Conservation (phyloP, 129 eudicot genomes). For the Lactuca saligna region DNA sequence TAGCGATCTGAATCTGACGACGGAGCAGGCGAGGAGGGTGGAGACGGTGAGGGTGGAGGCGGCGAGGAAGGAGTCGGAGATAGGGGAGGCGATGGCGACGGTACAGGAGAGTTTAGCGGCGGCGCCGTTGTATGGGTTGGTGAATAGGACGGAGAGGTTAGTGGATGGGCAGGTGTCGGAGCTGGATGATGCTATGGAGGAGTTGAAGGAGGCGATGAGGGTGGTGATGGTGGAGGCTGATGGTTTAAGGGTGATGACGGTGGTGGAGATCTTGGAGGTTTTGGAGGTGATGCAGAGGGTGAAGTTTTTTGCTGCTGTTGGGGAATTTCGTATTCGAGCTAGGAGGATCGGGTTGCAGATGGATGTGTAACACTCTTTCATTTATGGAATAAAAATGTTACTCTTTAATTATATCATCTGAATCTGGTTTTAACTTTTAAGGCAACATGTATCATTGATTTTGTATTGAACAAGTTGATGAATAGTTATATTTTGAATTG, state of each 20-base stretch:
- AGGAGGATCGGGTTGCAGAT: constrained; percentile 28
- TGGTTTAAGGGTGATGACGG: constrained; percentile 9
- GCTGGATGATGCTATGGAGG: constrained; percentile 36
- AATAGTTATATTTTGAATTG: too few relatives aligned
- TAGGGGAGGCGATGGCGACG: constrained; percentile 42
- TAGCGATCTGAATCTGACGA: constrained; percentile 13
- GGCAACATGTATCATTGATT: neutral
- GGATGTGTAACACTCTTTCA: neutral
- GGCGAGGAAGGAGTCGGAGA: constrained; percentile 19
- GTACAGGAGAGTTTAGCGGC: constrained; percentile 53
- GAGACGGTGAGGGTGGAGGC: constrained; percentile 18
- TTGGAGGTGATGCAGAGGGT: constrained; percentile 14
- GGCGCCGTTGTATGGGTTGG: constrained; percentile 34
- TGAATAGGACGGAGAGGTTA: constrained; percentile 34
- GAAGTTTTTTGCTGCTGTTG: constrained; percentile 20
- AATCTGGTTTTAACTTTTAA: neutral
- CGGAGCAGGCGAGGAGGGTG: constrained; percentile 19
- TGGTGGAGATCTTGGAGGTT: constrained; percentile 11
- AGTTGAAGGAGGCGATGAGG: constrained; percentile 29
- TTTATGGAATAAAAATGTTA: constrained; percentile 2
- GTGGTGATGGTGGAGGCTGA: constrained; percentile 16
- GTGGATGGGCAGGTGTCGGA: constrained; percentile 41
- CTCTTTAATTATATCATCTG: neutral
- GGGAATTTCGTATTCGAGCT: constrained; percentile 23
- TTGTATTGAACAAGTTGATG: neutral